Percentiles rank a stretch among this genome's conserved stretches.
Evolutionary conservation across 805 yeast species (phyloP).

Genomic region (Kregervanrija pseudodelftensis): DNA sequence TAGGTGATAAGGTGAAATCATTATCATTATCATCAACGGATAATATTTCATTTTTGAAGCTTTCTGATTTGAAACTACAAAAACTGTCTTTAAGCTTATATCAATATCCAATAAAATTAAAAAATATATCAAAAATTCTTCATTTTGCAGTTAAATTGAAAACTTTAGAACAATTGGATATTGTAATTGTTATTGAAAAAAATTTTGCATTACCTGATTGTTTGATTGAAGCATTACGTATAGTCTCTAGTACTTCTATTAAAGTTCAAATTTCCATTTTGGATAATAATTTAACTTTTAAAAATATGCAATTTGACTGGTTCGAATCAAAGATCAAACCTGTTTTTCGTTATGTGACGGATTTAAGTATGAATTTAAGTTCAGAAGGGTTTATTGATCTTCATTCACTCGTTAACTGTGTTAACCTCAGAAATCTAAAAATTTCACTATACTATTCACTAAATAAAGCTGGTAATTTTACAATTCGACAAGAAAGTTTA

Average conservation of each 20-base stretch:
- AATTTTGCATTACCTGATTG: slow-evolving; percentile 1
- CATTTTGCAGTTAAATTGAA: slow-evolving; percentile 2
- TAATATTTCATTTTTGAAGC: neutral
- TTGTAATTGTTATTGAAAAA: slow-evolving; percentile 3
- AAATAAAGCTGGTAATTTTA: slow-evolving; percentile 3
- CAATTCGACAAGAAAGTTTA: neutral
- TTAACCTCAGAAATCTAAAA: neutral
- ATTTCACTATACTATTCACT: slow-evolving; percentile 2
- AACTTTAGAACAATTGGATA: neutral
- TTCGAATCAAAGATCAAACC: neutral
- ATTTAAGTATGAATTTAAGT: slow-evolving; percentile 3
- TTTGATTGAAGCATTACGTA: slow-evolving; percentile 1
- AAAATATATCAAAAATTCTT: slow-evolving; percentile 1
- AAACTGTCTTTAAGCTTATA: slow-evolving; percentile 2
- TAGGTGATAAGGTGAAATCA: slow-evolving; percentile 1
- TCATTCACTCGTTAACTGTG: neutral
- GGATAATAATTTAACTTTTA: slow-evolving; percentile 4
- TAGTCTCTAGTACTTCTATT: neutral
- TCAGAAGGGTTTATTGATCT: slow-evolving; percentile 2
- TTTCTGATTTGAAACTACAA: neutral
- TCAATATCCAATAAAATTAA: slow-evolving; percentile 3
- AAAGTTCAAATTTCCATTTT: slow-evolving; percentile 1
- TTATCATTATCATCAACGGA: slow-evolving; percentile 2
- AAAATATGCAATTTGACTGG: slow-evolving; percentile 8
- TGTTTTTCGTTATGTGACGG: slow-evolving; percentile 1